These are phyloP conservation scores for Magnusiomyces ingens DNA, from an alignment of 1,139 yeast genomes.

Conservation along the genomic window DNA sequence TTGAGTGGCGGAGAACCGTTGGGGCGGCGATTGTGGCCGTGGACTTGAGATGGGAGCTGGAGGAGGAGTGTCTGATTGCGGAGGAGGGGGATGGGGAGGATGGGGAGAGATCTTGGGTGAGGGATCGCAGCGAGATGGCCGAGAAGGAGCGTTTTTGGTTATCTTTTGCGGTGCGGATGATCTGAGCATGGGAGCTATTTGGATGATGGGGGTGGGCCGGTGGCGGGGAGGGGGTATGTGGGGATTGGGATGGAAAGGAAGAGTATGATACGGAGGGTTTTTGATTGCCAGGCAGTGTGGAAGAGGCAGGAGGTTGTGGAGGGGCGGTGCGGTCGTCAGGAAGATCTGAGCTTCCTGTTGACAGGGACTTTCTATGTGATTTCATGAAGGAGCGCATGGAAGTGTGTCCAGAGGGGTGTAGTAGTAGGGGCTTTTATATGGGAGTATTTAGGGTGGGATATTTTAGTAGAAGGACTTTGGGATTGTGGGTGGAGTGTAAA, in stretches of 20 bases:
- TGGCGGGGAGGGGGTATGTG: background rate
- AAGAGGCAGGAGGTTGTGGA: too few species aligned
- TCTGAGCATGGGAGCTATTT: too few species aligned
- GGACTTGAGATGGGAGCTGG: conserved; percentile 3
- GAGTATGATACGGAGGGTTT: background rate
- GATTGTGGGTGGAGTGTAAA: too few species aligned
- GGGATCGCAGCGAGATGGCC: background rate
- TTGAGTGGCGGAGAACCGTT: conserved; percentile 1
- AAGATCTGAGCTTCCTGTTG: conserved; percentile 13
- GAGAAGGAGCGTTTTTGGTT: conserved; percentile 1
- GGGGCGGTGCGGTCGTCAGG: too few species aligned
- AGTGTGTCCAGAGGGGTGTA: too few species aligned
- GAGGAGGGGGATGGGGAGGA: conserved; percentile 4
- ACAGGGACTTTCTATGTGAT: conserved; percentile 20
- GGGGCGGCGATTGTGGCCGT: background rate
- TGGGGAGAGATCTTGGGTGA: background rate
- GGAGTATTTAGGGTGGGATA: too few species aligned
- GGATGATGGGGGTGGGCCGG: background rate
- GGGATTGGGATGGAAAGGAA: background rate
- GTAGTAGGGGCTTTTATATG: too few species aligned
- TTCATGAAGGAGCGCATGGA: conserved; percentile 24
- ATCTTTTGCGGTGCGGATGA: too few species aligned
- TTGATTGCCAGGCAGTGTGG: too few species aligned
- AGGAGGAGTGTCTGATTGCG: background rate
- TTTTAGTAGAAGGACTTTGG: too few species aligned